Conservation (phyloP, 108 stramenopile genomes). For the Skeletonema grethae region DNA sequence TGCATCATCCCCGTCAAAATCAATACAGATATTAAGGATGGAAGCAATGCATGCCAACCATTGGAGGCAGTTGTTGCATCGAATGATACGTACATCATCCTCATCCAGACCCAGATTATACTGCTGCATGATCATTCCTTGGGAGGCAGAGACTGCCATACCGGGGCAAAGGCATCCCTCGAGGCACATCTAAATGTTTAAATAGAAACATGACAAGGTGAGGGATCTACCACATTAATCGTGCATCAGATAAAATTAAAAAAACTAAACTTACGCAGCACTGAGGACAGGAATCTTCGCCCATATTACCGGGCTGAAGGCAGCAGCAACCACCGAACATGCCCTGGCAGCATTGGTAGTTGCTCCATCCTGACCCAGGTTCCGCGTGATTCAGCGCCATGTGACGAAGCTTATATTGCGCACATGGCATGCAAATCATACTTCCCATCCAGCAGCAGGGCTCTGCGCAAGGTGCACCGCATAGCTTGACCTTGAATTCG, state of each 20-base stretch:
- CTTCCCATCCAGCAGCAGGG: constrained; percentile 62
- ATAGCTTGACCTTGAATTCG: constrained; percentile 67
- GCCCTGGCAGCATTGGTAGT: constrained; percentile 77
- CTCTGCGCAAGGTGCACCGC: constrained; percentile 63
- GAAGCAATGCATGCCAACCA: constrained; percentile 31
- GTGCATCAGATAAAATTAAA: no score
- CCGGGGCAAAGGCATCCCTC: constrained; percentile 72
- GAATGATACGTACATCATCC: constrained; percentile 77
- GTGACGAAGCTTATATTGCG: constrained; percentile 67
- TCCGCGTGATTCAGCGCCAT: constrained; percentile 72
- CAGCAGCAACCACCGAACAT: constrained; percentile 82
- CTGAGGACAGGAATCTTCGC: constrained; percentile 65
- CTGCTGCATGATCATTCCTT: constrained; percentile 56
- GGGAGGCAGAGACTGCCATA: constrained; percentile 65
- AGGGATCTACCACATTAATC: background rate
- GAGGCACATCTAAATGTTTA: constrained; percentile 70
- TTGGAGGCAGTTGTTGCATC: constrained; percentile 76
- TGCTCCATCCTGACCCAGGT: constrained; percentile 68
- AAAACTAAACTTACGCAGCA: background rate
- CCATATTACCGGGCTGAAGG: constrained; percentile 60
- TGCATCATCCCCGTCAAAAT: constrained; percentile 44
- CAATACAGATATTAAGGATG: constrained; percentile 52
- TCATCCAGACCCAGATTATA: constrained; percentile 73
- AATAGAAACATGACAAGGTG: background rate
- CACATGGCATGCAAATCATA: constrained; percentile 65